Base-by-base conservation (phyloP, 2,329 filamentous ascomycete species). In the Keithomyces neogunnii region DNA sequence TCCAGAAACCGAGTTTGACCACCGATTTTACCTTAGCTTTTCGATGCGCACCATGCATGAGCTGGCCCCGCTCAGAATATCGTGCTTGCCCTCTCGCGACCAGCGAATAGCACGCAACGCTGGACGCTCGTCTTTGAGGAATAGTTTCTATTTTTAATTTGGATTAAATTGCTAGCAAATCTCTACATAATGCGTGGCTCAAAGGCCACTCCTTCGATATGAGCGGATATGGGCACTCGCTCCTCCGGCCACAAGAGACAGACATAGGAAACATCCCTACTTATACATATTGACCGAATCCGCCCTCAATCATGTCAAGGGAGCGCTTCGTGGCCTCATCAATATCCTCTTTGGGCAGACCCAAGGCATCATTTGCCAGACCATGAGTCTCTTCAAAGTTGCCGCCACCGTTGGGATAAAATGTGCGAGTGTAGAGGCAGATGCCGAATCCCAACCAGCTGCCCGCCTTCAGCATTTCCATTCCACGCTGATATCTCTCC, bases 271-370 rank as follows among this genome's bases (percentile, higher is more conserved):
- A 35, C 33, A 35, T 35, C 33, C 33, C 10, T 35, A 35, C 33
- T 35, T 6, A 35, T 35, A 10, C 10, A 6, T 6, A 35, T 35
- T 35, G 19, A 19, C 19, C 19, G 19, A 19, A 19, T 83, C 9
- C 73, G 72, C 63, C 38, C 29, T 35, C 51, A 2, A 59, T 50
- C 67, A 78, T 60, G 5, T 73, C 66, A 0, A 84, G 56, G 0
- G 72, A 76, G 28, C 62, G 61, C 62, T 67, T 72, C 0, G 77
- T 86, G 30, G 68, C 67, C 53, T 77, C 73, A 57, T 86, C 81
- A 45, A 86, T 55, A 43, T 75, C 72, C 63, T 86, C 83, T 54
- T 76, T 66, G 0, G 77, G 74, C 59, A 87, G 64, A 0, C 73
- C 78, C 13, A 88, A 63, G 4, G 69, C 57, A 13, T 74, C 71